Percentiles rank a stretch among this genome's conserved stretches.
Evolutionary conservation across 768 basidiomycete species (phyloP).

Genomic region (Gymnopilus junonius): DNA sequence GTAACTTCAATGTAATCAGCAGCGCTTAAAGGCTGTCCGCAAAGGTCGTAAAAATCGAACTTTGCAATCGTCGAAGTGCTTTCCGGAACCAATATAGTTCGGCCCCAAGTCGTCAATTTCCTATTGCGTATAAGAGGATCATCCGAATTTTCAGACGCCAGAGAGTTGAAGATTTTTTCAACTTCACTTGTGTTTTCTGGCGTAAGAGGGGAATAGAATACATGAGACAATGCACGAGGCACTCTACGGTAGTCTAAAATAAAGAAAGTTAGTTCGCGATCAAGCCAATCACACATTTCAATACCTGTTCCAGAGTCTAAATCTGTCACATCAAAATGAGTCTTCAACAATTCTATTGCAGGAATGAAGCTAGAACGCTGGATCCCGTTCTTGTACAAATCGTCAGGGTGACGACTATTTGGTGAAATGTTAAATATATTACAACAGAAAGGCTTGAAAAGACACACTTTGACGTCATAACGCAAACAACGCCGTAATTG

Average conservation of each 20-base stretch:
- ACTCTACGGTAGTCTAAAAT: constrained; percentile 88
- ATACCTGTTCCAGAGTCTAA: constrained; percentile 93
- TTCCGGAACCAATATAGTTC: constrained; percentile 77
- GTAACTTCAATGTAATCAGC: constrained; percentile 97
- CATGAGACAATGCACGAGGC: constrained; percentile 90
- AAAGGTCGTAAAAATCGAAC: constrained; percentile 86
- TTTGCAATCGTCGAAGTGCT: constrained; percentile 81
- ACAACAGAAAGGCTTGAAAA: background rate
- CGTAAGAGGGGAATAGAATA: constrained; percentile 86
- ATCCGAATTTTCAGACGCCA: constrained; percentile 56
- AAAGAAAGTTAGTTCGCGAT: background rate
- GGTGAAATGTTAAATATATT: background rate
- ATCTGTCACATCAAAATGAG: constrained; percentile 85
- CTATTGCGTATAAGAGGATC: constrained; percentile 66
- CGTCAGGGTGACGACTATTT: constrained; percentile 91
- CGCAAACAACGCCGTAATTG: constrained; percentile 87
- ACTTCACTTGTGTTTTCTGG: constrained; percentile 71
- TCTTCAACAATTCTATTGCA: constrained; percentile 91
- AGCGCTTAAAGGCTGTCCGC: constrained; percentile 88
- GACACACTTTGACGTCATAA: constrained; percentile 96
- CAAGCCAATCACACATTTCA: background rate
- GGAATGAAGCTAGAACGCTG: constrained; percentile 95
- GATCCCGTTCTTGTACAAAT: constrained; percentile 98
- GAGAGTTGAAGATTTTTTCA: constrained; percentile 79
- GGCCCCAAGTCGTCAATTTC: constrained; percentile 86